Evolutionary conservation across 305 asterid genomes (phyloP).

Genomic region (Vinca major): DNA sequence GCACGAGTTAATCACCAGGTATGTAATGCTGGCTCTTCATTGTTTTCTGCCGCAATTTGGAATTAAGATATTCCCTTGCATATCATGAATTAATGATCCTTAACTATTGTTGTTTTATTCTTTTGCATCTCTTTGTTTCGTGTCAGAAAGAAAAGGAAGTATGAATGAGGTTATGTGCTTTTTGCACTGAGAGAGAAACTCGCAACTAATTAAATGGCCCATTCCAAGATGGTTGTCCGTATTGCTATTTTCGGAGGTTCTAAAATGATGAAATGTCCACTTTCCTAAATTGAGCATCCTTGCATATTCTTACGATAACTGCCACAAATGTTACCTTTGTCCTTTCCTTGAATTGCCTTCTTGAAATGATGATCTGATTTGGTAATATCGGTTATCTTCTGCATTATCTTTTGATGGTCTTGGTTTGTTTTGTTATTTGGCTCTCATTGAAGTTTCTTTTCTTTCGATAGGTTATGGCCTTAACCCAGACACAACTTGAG

Average conservation of each 20-base stretch:
- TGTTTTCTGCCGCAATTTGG: neutral
- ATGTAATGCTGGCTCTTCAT: conserved; percentile 6
- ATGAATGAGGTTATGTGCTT: neutral
- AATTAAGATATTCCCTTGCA: neutral
- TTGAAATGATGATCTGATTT: neutral
- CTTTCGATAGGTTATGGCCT: conserved; percentile 59
- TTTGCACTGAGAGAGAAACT: neutral
- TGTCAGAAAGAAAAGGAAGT: neutral
- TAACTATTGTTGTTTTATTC: neutral
- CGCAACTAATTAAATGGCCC: neutral
- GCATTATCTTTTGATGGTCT: neutral
- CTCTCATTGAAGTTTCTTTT: conserved; percentile 4
- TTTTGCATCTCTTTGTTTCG: neutral
- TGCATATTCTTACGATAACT: neutral
- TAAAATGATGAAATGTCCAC: neutral
- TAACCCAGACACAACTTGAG: conserved; percentile 84
- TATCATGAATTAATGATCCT: neutral
- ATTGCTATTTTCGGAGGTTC: neutral
- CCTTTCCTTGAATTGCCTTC: neutral
- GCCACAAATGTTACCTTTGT: neutral
- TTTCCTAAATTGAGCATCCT: neutral
- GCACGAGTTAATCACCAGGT: conserved; percentile 44
- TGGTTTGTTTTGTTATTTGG: neutral
- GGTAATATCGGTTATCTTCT: neutral
- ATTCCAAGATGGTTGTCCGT: neutral